phyloP scores from a whole-genome alignment of 1,284 basidiomycete genomes.

The Boletus hoseneyae region DNA sequence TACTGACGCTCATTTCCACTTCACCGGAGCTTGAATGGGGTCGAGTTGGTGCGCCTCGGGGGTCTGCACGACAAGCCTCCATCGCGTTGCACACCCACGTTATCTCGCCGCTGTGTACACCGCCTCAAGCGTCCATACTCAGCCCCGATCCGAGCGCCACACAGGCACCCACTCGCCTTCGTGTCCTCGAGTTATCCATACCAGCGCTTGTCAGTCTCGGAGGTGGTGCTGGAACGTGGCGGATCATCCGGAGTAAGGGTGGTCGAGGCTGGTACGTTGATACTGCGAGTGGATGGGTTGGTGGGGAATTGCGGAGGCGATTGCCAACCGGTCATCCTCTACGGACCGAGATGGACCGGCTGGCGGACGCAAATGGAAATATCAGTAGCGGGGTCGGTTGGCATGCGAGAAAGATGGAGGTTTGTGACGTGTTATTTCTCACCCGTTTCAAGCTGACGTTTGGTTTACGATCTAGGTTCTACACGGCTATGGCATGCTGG shows the following conservation, averaged over 20 bases:
- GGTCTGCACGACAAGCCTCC: slow-evolving; percentile 52
- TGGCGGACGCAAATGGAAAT: slow-evolving; percentile 84
- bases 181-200: slow-evolving; percentile 87
- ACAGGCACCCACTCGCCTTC: slow-evolving; percentile 68
- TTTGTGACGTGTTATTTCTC: slow-evolving; percentile 36
- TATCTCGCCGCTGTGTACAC: slow-evolving; percentile 74
- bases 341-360: slow-evolving; percentile 61
- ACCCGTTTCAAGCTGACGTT: slow-evolving; percentile 6
- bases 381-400: slow-evolving; percentile 90
- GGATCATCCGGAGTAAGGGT: slow-evolving; percentile 86
- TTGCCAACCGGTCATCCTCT: slow-evolving; percentile 63
- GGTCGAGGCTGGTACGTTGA: slow-evolving; percentile 96
- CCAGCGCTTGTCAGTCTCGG: slow-evolving; percentile 70
- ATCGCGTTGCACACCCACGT: slow-evolving; percentile 66
- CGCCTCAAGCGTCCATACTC: slow-evolving; percentile 68
- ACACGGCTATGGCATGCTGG: slow-evolving; percentile 86
- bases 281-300: slow-evolving; percentile 78
- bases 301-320: slow-evolving; percentile 55
- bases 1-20: slow-evolving; percentile 81
- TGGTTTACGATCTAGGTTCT: slow-evolving; percentile 49
- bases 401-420: slow-evolving; percentile 98
- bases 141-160: slow-evolving; percentile 33
- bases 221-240: slow-evolving; percentile 80
- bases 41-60: slow-evolving; percentile 30
- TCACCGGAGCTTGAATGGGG: slow-evolving; percentile 71